phyloP scores from a whole-genome alignment of 2,329 filamentous ascomycete genomes.

The Aspergillus tamarii region DNA sequence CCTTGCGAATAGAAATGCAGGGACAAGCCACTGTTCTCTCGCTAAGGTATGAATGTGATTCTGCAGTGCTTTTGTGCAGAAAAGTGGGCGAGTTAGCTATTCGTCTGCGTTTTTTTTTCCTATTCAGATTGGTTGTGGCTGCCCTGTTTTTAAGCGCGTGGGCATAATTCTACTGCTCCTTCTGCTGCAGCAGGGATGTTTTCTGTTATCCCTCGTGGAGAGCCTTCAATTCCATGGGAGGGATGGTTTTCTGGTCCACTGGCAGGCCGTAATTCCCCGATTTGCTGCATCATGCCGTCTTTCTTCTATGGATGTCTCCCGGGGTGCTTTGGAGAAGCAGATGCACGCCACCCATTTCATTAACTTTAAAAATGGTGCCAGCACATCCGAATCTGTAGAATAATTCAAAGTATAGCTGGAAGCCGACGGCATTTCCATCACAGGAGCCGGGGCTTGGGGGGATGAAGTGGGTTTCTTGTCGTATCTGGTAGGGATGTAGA shows the following conservation, averaged over 20 bases:
- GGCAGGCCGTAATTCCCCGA: constrained; percentile 1
- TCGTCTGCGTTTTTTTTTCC: not conserved
- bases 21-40: not conserved
- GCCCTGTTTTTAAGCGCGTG: not conserved
- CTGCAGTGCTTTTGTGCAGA: constrained; percentile 1
- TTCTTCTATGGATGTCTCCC: not conserved
- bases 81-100: not conserved
- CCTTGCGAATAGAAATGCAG: constrained; percentile 9
- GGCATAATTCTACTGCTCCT: not conserved
- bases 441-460: not conserved
- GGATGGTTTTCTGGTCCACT: not conserved
- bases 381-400: not conserved
- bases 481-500: not conserved
- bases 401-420: not conserved
- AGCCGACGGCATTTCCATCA: not conserved
- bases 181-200: not conserved
- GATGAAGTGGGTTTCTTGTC: not conserved
- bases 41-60: constrained; percentile 6
- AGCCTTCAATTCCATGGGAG: not conserved
- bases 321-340: not conserved
- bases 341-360: not conserved
- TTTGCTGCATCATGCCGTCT: not conserved
- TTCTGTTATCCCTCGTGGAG: not conserved
- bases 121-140: not conserved
- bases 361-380: not conserved